Conservation (phyloP, 1,284 basidiomycete genomes). For the Chalciporus sp. region DNA sequence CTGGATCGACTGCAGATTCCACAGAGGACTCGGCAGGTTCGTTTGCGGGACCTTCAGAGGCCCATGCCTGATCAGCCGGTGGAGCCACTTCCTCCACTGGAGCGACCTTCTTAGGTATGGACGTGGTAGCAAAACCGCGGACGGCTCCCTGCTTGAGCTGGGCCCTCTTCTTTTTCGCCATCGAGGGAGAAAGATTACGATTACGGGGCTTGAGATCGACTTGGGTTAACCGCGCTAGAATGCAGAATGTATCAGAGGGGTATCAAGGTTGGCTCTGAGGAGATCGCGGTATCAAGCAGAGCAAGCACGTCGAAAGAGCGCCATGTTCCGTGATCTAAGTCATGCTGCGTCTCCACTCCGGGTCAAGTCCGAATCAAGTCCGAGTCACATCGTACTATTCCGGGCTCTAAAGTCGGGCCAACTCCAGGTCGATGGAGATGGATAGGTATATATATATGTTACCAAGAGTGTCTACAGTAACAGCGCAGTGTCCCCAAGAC, state of each 20-base stretch:
- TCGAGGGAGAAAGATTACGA: conserved; percentile 30
- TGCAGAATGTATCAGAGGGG: not conserved
- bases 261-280: not conserved
- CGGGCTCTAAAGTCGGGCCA: no score
- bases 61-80: conserved; percentile 14
- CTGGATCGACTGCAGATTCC: conserved; percentile 33
- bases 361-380: no score
- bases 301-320: not conserved
- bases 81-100: conserved; percentile 30
- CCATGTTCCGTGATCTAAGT: no score
- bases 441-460: not conserved
- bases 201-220: not conserved
- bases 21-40: conserved; percentile 5
- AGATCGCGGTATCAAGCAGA: not conserved
- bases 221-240: not conserved
- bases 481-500: not conserved
- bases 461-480: not conserved
- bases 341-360: no score
- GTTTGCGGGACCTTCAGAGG: conserved; percentile 5
- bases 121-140: conserved; percentile 87
- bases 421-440: not conserved
- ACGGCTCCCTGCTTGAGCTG: conserved; percentile 70
- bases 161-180: conserved; percentile 89
- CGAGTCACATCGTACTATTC: no score
- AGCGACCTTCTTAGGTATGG: conserved; percentile 78